Conservation (phyloP, 2,329 filamentous ascomycete species). For the Graphilbum sp. region DNA sequence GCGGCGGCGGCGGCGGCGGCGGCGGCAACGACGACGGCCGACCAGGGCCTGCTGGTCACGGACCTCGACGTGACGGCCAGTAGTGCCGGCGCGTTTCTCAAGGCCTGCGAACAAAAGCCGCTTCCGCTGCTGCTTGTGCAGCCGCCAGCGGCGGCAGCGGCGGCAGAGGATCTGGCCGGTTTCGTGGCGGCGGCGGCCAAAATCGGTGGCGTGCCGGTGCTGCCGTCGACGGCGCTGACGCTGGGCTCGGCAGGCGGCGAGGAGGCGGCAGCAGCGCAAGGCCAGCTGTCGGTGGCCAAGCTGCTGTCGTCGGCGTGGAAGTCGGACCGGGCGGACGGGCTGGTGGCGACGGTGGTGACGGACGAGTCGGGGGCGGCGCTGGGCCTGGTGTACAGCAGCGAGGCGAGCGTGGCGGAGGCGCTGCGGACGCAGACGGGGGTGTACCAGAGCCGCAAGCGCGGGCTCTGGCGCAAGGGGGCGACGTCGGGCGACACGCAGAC, state of each 20-base stretch:
- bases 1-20: slow-evolving; percentile 15
- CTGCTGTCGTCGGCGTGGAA: slow-evolving; percentile 61
- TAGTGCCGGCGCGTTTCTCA: slow-evolving; percentile 12
- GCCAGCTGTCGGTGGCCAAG: slow-evolving; percentile 48
- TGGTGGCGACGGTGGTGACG: slow-evolving; percentile 80
- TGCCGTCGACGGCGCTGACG: slow-evolving; percentile 56
- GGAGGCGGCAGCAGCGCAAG: slow-evolving; percentile 13
- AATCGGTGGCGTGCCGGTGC: slow-evolving; percentile 49
- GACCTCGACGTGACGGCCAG: slow-evolving; percentile 31
- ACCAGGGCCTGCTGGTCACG: slow-evolving; percentile 35
- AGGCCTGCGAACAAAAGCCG: slow-evolving; percentile 28
- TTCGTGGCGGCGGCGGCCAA: slow-evolving; percentile 32
- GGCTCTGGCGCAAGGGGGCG: slow-evolving; percentile 91
- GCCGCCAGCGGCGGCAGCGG: slow-evolving; percentile 17
- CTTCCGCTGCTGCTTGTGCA: slow-evolving; percentile 33
- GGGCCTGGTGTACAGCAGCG: slow-evolving; percentile 86
- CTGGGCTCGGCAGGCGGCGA: slow-evolving; percentile 40
- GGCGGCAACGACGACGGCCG: slow-evolving; percentile 21
- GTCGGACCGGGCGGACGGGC: slow-evolving; percentile 66
- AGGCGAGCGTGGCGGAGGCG: slow-evolving; percentile 77
- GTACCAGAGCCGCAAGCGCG: slow-evolving; percentile 90
- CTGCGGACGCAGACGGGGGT: slow-evolving; percentile 64
- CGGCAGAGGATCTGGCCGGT: slow-evolving; percentile 22
- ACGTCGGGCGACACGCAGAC: slow-evolving; percentile 90
- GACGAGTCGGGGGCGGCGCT: slow-evolving; percentile 74